Conservation (phyloP, 1,284 basidiomycete species). For the Fomitiporia mediterranea region DNA sequence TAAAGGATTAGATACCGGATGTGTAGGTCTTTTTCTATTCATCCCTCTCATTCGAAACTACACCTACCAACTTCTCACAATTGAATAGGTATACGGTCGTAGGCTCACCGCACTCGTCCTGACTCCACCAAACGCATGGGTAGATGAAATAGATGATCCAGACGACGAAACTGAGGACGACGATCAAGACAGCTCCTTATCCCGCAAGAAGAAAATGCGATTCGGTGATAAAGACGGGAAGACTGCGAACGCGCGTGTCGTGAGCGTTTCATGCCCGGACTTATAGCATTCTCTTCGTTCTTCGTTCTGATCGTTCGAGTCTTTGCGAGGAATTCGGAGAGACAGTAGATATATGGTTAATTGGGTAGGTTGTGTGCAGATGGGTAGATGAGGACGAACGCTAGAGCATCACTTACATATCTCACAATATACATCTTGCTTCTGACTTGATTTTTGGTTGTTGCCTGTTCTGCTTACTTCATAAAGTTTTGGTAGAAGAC, state of each 20-base stretch:
- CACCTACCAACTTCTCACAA: not conserved
- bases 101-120: constrained; percentile 57
- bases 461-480: no score
- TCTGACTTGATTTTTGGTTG: no score
- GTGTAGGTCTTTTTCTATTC: constrained; percentile 46
- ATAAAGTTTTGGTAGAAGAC: no score
- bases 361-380: no score
- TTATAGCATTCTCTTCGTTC: not conserved
- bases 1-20: constrained; percentile 78
- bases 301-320: no score
- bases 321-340: no score
- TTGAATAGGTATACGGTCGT: constrained; percentile 43
- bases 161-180: not conserved
- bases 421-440: no score
- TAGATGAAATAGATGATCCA: not conserved
- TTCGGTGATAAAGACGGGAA: constrained; percentile 6
- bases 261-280: constrained; percentile 14
- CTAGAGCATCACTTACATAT: no score
- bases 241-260: constrained; percentile 3
- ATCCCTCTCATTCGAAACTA: no score
- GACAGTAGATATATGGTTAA: no score
- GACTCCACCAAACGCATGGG: not conserved
- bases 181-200: not conserved
- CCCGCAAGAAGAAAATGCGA: not conserved
- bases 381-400: no score